A percentile compares a stretch with the other conserved stretches of the same genome.
Evolutionary conservation across 176 grass and related monocot species (phyloP).

Genomic region (Zizania latifolia): DNA sequence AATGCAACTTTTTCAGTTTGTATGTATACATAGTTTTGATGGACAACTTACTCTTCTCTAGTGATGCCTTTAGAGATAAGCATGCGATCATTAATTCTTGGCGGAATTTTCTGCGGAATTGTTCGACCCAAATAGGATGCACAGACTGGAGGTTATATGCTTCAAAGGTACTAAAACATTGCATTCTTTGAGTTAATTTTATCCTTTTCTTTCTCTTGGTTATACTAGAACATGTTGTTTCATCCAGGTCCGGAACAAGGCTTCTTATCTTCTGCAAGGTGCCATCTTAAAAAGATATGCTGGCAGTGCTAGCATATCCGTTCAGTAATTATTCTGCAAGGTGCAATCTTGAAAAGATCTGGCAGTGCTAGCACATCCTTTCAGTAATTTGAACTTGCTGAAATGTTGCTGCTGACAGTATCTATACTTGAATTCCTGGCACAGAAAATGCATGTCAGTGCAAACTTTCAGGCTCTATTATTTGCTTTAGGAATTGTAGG

Average conservation of each 20-base stretch:
- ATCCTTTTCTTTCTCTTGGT: not conserved
- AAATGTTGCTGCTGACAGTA: not conserved
- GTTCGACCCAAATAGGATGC: slow-evolving; percentile 67
- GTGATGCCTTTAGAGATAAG: slow-evolving; percentile 47
- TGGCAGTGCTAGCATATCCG: slow-evolving; percentile 6
- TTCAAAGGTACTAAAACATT: slow-evolving; percentile 48
- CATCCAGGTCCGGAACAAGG: slow-evolving; percentile 71
- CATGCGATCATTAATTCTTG: slow-evolving; percentile 40
- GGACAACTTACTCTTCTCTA: slow-evolving; percentile 65
- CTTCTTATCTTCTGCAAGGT: slow-evolving; percentile 75
- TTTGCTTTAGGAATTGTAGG: not conserved
- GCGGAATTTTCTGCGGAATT: slow-evolving; percentile 62
- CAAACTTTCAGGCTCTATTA: not conserved
- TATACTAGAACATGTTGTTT: not conserved
- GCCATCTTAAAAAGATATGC: slow-evolving; percentile 24
- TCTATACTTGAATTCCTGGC: not conserved
- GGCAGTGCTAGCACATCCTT: not conserved
- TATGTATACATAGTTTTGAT: slow-evolving; percentile 64
- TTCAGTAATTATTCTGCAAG: slow-evolving; percentile 70
- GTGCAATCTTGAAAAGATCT: slow-evolving; percentile 32
- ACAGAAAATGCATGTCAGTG: not conserved
- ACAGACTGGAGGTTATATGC: slow-evolving; percentile 80
- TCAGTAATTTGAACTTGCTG: not conserved
- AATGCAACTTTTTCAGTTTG: slow-evolving; percentile 56
- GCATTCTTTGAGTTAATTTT: not conserved